Percentiles rank a stretch among this genome's conserved stretches.
Conservation (phyloP, 371 early-diverging fungal genomes). For the Lichtheimia ornata region DNA sequence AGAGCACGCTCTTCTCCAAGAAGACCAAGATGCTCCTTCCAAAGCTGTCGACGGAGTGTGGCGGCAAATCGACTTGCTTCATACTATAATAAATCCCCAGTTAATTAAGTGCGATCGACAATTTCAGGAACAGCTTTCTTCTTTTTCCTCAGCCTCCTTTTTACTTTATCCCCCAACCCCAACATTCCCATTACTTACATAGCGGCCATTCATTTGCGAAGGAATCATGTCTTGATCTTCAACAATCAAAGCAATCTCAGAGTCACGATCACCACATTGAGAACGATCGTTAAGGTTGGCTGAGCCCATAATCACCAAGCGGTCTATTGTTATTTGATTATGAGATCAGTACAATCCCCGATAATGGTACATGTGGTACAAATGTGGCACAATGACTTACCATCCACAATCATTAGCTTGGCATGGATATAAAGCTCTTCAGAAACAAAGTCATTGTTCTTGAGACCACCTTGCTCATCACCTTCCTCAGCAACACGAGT, state of each 20-base stretch:
- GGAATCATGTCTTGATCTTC: constrained; percentile 75
- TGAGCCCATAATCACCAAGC: constrained; percentile 82
- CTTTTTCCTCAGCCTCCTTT: too few relatives aligned
- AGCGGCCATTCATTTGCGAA: constrained; percentile 72
- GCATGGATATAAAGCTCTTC: constrained; percentile 92
- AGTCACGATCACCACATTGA: constrained; percentile 86
- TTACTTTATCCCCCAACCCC: too few relatives aligned
- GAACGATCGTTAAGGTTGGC: constrained; percentile 94
- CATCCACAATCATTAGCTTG: constrained; percentile 91
- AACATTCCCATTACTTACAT: constrained; percentile 36
- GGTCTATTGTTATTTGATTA: constrained; percentile 39
- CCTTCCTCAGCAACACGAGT: constrained; percentile 21
- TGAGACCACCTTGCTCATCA: constrained; percentile 19
- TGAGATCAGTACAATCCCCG: not conserved
- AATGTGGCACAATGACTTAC: constrained; percentile 23
- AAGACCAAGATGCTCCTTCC: constrained; percentile 86
- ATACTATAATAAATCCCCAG: constrained; percentile 30
- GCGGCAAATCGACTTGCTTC: constrained; percentile 70
- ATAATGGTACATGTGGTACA: too few relatives aligned
- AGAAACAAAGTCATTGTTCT: constrained; percentile 62
- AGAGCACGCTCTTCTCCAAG: constrained; percentile 46
- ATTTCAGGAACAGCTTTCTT: not conserved
- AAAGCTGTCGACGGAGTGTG: constrained; percentile 73
- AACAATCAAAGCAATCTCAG: constrained; percentile 84
- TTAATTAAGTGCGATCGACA: constrained; percentile 1